Percentiles rank a stretch among this genome's conserved stretches.
phyloP scores from a whole-genome alignment of 768 basidiomycete species.

The Pleurotus pulmonarius region DNA sequence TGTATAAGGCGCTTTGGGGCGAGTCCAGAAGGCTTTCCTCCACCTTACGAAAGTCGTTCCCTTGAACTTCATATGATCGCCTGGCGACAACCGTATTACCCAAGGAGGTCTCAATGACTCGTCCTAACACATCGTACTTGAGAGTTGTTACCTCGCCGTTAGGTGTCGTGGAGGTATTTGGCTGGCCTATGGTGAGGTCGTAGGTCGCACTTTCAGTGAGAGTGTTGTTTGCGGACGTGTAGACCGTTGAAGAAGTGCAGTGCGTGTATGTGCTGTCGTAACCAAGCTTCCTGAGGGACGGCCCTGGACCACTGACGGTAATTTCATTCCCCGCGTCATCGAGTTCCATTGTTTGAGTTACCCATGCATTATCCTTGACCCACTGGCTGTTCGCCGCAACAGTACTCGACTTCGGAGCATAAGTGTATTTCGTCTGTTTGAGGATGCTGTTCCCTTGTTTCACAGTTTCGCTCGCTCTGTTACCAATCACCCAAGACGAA shows the following conservation, averaged over 20 bases:
- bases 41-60: not conserved
- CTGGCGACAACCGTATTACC: not conserved
- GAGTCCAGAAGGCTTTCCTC: not conserved
- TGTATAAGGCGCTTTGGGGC: not conserved
- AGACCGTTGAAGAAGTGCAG: not conserved
- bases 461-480: not conserved
- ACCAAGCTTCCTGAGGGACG: not conserved
- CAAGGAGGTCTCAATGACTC: not conserved
- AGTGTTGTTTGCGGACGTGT: not conserved
- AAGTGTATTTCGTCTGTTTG: not conserved
- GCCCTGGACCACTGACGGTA: not conserved
- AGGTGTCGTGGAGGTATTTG: not conserved
- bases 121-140: not conserved
- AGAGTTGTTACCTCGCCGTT: constrained; percentile 2
- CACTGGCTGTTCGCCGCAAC: not conserved
- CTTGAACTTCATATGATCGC: not conserved
- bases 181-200: not conserved
- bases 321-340: not conserved
- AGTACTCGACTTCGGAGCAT: not conserved
- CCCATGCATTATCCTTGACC: not conserved
- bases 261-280: not conserved
- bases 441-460: not conserved
- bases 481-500: constrained; percentile 2
- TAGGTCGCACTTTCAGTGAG: not conserved
- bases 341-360: not conserved